Evolutionary conservation across 2,329 filamentous ascomycete genomes (phyloP), one percentile per base, ranked within the genome.

Genomic region (Anthostomella pinea): DNA sequence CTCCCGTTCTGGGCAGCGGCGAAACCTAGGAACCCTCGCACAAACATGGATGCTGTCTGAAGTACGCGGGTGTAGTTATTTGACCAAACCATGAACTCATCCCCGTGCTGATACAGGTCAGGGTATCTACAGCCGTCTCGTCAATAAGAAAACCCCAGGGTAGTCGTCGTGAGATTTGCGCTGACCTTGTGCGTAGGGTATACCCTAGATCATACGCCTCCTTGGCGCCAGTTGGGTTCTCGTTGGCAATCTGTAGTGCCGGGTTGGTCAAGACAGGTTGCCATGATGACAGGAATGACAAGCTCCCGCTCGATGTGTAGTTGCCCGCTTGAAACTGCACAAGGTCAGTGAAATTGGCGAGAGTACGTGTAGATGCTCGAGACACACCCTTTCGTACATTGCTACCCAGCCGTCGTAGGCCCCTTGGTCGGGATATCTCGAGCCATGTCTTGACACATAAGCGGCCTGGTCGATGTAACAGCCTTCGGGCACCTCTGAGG

Each of bases 1-100:
- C 67, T 73, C 8, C 77, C 78, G 0, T 73, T 60, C 3, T 67
- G 63, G 0, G 69, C 68, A 4, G 77, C 69, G 27, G 75, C 71
- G 15, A 70, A 67, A 0, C 79, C 79, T 0, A 84, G 57, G 51
- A 76, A 84, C 6, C 80, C 80, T 20, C 71, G 70, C 2, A 79
- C 65, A 45, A 84, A 85, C 29, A 78, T 67, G 33, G 74, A 65
- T 2, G 79, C 79, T 2, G 78, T 80, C 53, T 83, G 75, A 8
- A 83, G 63, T 1, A 81, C 78, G 5, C 77, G 71, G 5, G 75
- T 72, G 56, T 84, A 84, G 48, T 79, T 75, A 54, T 85, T 85
- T 13, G 78, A 72, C 77, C 78, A 85, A 6, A 81, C 71, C 7
- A 72, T 64, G 48, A 83, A 82, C 7, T 64, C 53, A 5, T 69